Base-by-base conservation (phyloP, 768 basidiomycete species). In the Trichaptum fuscoviolaceum region DNA sequence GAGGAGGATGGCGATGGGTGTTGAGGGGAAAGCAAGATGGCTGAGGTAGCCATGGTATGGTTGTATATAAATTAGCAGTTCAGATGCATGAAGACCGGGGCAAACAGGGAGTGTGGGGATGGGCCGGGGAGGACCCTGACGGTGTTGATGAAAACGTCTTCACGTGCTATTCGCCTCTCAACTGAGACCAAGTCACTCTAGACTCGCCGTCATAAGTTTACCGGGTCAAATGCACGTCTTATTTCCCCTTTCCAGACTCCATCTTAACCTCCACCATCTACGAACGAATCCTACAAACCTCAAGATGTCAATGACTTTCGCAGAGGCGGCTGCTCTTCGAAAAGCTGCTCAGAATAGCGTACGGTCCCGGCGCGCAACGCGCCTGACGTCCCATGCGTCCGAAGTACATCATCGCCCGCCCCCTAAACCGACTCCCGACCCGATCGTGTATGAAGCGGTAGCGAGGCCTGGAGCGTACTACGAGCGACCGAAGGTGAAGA, bases 391-490 rank as follows among this genome's bases (percentile, higher is more conserved):
- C 24, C 24, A 25, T 25, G 23, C 59, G 4, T 25, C 25, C 59
- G 59, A 61, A 61, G 24, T 61, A 15, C 59, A 25, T 15, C 59
- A 25, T 15, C 59, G 59, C 25, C 24, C 59, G 24, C 59, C 30
- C 3, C 12, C 23, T 61, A 25, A 34, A 34, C 12, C 59, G 15
- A 25, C 59, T 15, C 59, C 59, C 59, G 59, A 61, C 12, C 59
- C 59, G 12, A 34, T 61, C 15, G 30, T 34, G 15, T 61, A 25
- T 23, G 30, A 25, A 17, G 24, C 59, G 30, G 25, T 34, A 25
- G 59, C 59, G 30, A 61, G 30, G 15, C 59, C 59, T 15, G 30
- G 59, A 17, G 59, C 59, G 10, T 61, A 61, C 15, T 61, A 61
- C 23, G 59, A 25, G 23, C 59, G 59, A 15, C 59, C 59, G 15